A percentile compares a stretch with the other conserved stretches of the same genome.
Conservation (phyloP, 352 stramenopile species). For the Elongisporangium prolatum region DNA sequence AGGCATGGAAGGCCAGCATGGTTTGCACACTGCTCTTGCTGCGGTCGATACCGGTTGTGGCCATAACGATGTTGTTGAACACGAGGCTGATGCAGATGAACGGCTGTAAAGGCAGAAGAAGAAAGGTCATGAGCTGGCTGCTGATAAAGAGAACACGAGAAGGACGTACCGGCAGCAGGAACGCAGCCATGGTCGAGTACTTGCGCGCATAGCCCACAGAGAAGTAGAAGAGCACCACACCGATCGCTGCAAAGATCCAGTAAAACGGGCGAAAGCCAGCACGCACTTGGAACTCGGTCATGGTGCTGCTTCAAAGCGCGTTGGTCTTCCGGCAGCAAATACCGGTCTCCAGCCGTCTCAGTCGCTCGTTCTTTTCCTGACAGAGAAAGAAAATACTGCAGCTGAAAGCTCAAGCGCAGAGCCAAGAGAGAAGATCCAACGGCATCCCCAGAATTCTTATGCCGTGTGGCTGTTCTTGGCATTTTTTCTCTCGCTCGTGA, state of each 20-base stretch:
- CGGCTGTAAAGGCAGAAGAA: conserved; percentile 26
- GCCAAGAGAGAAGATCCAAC: background rate
- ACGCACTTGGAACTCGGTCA: conserved; percentile 38
- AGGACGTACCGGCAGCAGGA: conserved; percentile 60
- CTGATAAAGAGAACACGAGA: conserved; percentile 6
- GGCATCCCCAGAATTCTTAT: background rate
- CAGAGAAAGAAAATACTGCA: background rate
- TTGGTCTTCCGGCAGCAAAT: background rate
- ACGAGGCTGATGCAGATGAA: conserved; percentile 78
- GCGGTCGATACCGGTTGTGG: conserved; percentile 66
- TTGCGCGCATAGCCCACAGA: conserved; percentile 70
- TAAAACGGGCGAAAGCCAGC: conserved; percentile 54
- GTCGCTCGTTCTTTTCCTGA: background rate
- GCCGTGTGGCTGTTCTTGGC: background rate
- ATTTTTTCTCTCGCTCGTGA: background rate
- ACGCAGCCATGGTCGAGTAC: conserved; percentile 66
- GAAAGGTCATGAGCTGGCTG: background rate
- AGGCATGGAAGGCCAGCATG: conserved; percentile 81
- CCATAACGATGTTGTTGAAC: conserved; percentile 81
- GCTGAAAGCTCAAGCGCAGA: background rate
- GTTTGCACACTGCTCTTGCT: conserved; percentile 42
- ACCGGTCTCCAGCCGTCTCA: background rate
- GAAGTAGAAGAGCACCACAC: conserved; percentile 69
- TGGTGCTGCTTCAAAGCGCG: conserved; percentile 5
- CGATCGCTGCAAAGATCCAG: conserved; percentile 57